These are phyloP conservation scores for Syncephalastrum monosporum DNA, from an alignment of 371 early-diverging fungal species.

Conservation along the genomic window DNA sequence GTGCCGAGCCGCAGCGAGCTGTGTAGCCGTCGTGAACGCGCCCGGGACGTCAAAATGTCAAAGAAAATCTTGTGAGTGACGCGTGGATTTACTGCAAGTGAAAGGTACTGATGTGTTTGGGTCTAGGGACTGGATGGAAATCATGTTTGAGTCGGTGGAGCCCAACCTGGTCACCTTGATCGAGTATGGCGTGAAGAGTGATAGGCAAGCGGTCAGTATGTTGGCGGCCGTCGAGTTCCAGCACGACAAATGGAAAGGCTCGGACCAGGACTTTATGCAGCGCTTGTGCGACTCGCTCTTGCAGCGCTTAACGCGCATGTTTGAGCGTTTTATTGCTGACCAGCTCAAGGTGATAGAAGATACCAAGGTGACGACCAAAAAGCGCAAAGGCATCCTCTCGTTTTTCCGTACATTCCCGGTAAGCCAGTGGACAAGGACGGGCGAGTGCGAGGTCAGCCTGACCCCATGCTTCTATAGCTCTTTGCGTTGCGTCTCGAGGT, in stretches of 20 bases:
- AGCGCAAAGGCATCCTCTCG: conserved; percentile 83
- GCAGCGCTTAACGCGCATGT: conserved; percentile 64
- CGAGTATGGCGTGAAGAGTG: conserved; percentile 80
- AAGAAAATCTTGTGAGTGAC: conserved; percentile 52
- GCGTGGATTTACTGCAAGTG: background rate
- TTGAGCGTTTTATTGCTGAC: conserved; percentile 83
- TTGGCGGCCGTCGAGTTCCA: conserved; percentile 77
- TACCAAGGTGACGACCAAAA: conserved; percentile 84
- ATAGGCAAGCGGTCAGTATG: conserved; percentile 81
- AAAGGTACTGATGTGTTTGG: background rate
- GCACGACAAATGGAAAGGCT: conserved; percentile 60
- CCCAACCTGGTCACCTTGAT: conserved; percentile 71
- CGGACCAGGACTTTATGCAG: conserved; percentile 65
- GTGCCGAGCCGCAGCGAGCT: conserved; percentile 46
- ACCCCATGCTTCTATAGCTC: conserved; percentile 24
- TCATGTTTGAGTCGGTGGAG: conserved; percentile 76
- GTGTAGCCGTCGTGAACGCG: conserved; percentile 49
- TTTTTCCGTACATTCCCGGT: conserved; percentile 89
- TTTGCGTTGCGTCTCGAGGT: conserved; percentile 80
- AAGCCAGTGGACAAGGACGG: conserved; percentile 7
- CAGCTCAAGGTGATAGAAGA: conserved; percentile 91
- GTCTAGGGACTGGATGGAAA: conserved; percentile 74
- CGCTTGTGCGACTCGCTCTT: conserved; percentile 68
- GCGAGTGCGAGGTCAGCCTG: background rate
- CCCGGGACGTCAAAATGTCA: conserved; percentile 64